phyloP scores from a whole-genome alignment of 2,329 filamentous ascomycete species.

The Dothistroma septosporum region DNA sequence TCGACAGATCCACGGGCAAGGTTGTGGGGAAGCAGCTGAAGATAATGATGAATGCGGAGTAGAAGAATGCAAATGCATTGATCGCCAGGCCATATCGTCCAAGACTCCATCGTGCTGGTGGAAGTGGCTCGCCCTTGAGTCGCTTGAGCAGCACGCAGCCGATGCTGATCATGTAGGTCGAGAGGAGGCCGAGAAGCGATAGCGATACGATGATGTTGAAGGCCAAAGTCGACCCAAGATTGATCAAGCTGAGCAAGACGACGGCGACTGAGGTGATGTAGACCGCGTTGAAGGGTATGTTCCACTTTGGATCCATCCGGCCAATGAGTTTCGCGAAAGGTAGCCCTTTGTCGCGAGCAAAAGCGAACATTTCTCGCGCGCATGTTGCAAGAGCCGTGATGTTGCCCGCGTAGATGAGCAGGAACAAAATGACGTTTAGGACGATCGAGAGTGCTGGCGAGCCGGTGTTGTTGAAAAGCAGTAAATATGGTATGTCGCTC shows the following conservation, averaged over 20 bases:
- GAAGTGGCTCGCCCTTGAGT: conserved; percentile 23
- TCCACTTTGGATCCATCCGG: conserved; percentile 28
- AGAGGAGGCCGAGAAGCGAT: conserved; percentile 33
- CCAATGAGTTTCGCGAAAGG: conserved; percentile 33
- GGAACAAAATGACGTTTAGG: conserved; percentile 28
- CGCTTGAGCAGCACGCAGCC: conserved; percentile 31
- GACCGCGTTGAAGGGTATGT: conserved; percentile 36
- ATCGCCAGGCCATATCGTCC: conserved; percentile 26
- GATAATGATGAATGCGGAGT: conserved; percentile 30
- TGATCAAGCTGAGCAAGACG: conserved; percentile 34
- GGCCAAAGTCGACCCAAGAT: conserved; percentile 35
- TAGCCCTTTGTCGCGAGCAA: conserved; percentile 39
- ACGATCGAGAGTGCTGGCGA: conserved; percentile 21
- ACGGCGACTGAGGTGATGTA: conserved; percentile 31
- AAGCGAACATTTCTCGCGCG: conserved; percentile 43
- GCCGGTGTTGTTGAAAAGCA: conserved; percentile 29
- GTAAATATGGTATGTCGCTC: conserved; percentile 22
- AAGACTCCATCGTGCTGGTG: conserved; percentile 27
- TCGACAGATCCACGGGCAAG: conserved; percentile 24
- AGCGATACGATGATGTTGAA: conserved; percentile 39
- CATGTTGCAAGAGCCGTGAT: conserved; percentile 40
- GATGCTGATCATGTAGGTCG: conserved; percentile 37
- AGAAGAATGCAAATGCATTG: conserved; percentile 30
- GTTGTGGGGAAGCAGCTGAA: conserved; percentile 31
- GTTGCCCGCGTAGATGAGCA: conserved; percentile 27